A percentile compares a stretch with the other conserved stretches of the same genome.
phyloP scores from a whole-genome alignment of 306 rosid species.

The Castanopsis chinensis region DNA sequence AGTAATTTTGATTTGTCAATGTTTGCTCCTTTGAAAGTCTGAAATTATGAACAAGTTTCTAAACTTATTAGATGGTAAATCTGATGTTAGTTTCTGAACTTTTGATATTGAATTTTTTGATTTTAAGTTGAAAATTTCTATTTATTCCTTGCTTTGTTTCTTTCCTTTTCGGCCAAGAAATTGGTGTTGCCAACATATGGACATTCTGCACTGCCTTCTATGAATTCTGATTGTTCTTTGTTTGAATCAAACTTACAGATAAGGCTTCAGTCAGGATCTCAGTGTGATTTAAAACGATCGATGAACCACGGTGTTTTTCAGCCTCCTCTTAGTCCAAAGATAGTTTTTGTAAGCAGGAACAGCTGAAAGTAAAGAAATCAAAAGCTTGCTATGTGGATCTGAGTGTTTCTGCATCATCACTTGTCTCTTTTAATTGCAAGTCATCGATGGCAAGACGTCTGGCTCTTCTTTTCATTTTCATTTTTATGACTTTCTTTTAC shows the following conservation, averaged over 20 bases:
- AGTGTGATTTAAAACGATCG: conserved; percentile 25
- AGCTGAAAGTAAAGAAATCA: conserved; percentile 32
- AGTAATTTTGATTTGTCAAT: neutral
- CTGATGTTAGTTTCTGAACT: neutral
- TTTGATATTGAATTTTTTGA: neutral
- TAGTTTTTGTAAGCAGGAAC: conserved; percentile 44
- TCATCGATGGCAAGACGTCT: conserved; percentile 3
- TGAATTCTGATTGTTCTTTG: conserved; percentile 11
- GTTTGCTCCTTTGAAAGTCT: neutral
- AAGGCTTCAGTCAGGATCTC: conserved; percentile 38
- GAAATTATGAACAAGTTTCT: neutral
- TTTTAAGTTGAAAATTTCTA: neutral
- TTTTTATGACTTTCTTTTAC: neutral
- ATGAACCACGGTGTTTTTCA: conserved; percentile 24
- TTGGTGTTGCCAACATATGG: neutral
- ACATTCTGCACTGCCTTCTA: neutral
- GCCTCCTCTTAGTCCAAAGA: conserved; percentile 37
- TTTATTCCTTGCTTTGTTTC: too few species aligned
- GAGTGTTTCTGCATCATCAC: neutral
- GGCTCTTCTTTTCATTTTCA: neutral
- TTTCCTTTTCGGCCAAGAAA: too few species aligned
- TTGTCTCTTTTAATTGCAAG: neutral
- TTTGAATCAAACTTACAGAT: conserved; percentile 39
- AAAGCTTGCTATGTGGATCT: conserved; percentile 23
- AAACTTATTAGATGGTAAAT: neutral